Base-by-base conservation (phyloP, 2,329 filamentous ascomycete species). In the Fusarium sp. region DNA sequence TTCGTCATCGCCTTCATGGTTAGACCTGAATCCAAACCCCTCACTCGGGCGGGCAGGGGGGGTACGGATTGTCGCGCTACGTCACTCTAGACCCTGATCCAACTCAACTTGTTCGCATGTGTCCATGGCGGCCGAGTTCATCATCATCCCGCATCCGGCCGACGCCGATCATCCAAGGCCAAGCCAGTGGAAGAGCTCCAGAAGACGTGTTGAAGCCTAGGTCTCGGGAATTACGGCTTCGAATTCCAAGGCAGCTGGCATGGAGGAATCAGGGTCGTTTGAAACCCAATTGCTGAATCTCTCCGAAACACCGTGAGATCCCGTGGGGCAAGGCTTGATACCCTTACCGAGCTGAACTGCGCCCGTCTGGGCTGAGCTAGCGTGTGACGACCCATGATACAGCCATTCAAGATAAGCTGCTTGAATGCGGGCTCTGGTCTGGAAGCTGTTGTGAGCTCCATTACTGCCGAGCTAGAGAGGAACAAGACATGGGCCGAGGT, bases 61-160 rank as follows among this genome's bases (percentile, higher is more conserved):
- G 37, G 20, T 7, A n/a, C 30, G 32, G 32, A 41, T 23, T 20
- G 30, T 43, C 43, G 27, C 72, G 61, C 75, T 78, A 77, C 77
- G 77, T 79, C 77, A 78, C 71, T 70, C 61, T 64, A 60, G 72
- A 76, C 70, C 74, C 68, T 75, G 75, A 66, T 30, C 50, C 67
- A 66, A 48, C 43, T 39, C 37, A 41, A n/a, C 37, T 43, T 50
- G 37, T 52, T 52, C 48, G 18, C 48, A 52, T 52, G 48, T 52
- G 48, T 39, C 43, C 32, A 48, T 59, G 52, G 45, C 70, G 70
- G 70, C 39, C 59, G 34, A 34, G 27, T 23, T 63, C 62, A 64
- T 58, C 62, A 64, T 57, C 27, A 32, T 52, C 37, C 62, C 62
- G 52, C 62, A 39, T 56, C 35, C 54, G 54, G 63, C n/a, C 13